Base-by-base conservation (phyloP, 192 early-diverging fungal species). In the Jimgerdemannia flammicorona region DNA sequence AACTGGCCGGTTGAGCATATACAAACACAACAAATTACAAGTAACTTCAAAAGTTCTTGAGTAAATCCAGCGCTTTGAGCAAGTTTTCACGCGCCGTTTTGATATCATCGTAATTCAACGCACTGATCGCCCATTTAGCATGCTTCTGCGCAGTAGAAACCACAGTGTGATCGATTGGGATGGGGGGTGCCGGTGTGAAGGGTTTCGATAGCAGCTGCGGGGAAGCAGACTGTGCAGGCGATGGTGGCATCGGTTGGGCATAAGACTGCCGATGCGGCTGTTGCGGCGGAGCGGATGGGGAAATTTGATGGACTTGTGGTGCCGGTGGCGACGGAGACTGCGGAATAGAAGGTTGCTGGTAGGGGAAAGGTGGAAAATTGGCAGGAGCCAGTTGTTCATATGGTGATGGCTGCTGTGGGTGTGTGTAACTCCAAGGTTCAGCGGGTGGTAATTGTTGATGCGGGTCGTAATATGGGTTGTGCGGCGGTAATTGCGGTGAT, bases 41-140 rank as follows among this genome's bases (percentile, higher is more conserved):
- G 29, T 29, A 29, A 29, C 29, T 29, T 59, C 49, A 59, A 59
- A 10, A 59, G 49, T 59, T 59, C 14, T 59, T 59, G 14, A 59
- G 49, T 6, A 59, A 10, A 59, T 59, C 49, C 49, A 95, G 81
- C 19, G 94, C 94, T 69, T 90, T 89, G 59, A 88, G 81, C 65
- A 96, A 75, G 73, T 95, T 90, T 4, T 88, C 83, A n/a, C 96
- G 85, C 4, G 97, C 96, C 0, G 93, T 95, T 3, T 86, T 79
- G 17, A 98, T 88, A 83, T 99, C 97, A 73, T 97, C 96, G 75
- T 97, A 99, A 72, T 97, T 92, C 18, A 99, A 75, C 3, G 98
- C 94, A 76, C 95, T 97, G 76, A 96, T 93, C 3, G 96, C 97
- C 87, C 92, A 98, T 72, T 93, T 92, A 10, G 95, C 88, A 64